phyloP scores from a whole-genome alignment of 495 filamentous ascomycete genomes.

The Cercophora scortea region DNA sequence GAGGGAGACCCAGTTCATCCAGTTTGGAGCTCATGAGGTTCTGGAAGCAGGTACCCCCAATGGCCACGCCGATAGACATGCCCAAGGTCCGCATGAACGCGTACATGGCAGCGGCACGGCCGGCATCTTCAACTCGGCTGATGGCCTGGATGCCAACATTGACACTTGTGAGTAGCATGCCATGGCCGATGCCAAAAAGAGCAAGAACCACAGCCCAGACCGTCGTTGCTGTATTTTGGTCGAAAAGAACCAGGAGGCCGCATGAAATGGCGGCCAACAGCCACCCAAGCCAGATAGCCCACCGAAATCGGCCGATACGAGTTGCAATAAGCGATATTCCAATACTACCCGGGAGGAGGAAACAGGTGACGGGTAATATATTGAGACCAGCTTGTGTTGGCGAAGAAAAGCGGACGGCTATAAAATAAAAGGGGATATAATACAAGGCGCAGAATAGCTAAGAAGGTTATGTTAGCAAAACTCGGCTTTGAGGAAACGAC shows the following conservation, averaged over 20 bases:
- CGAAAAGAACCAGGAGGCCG: conserved; percentile 40
- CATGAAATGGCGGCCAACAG: conserved; percentile 37
- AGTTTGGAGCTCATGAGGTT: conserved; percentile 45
- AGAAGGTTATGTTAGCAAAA: conserved; percentile 20
- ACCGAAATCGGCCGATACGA: conserved; percentile 43
- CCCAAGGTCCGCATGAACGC: conserved; percentile 53
- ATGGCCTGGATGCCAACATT: conserved; percentile 48
- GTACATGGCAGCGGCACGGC: conserved; percentile 50
- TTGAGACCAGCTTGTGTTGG: conserved; percentile 46
- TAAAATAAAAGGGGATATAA: conserved; percentile 57
- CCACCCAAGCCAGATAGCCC: conserved; percentile 52
- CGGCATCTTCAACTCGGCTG: conserved; percentile 38
- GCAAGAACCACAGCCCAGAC: conserved; percentile 47
- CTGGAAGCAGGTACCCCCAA: conserved; percentile 55
- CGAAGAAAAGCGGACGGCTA: conserved; percentile 47
- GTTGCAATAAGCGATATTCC: conserved; percentile 42
- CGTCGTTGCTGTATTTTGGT: conserved; percentile 33
- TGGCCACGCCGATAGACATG: conserved; percentile 55
- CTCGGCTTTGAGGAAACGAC: conserved; percentile 24
- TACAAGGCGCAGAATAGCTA: conserved; percentile 41
- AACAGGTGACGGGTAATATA: conserved; percentile 20
- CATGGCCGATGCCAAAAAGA: conserved; percentile 46
- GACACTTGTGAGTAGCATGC: conserved; percentile 43
- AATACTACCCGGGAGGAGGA: conserved; percentile 30
- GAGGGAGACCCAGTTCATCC: conserved; percentile 26